These are phyloP conservation scores for Boletus rubroflammeus DNA, from an alignment of 768 basidiomycete genomes.

Conservation along the genomic window DNA sequence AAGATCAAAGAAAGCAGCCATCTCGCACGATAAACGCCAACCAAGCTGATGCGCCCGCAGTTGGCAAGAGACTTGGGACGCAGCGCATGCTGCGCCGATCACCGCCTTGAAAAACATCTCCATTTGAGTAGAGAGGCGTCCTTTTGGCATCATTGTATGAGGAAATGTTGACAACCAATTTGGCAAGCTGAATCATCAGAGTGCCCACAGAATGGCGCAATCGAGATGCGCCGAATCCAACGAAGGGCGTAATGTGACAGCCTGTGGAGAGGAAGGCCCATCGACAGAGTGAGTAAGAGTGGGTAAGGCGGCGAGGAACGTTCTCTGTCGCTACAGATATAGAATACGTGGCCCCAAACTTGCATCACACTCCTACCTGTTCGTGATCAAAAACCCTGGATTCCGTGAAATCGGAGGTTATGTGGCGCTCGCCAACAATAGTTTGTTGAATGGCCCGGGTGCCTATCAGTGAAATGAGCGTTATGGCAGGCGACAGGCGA, in stretches of 20 bases:
- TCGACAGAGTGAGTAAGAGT: neutral
- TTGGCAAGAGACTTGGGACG: neutral
- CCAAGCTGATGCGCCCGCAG: neutral
- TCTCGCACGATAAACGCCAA: neutral
- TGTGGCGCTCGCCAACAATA: neutral
- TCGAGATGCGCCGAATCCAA: neutral
- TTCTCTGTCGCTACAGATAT: neutral
- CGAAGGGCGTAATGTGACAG: neutral
- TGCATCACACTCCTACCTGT: neutral
- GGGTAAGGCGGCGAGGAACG: neutral
- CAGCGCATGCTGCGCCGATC: neutral
- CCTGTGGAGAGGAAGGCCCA: neutral
- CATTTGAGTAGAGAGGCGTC: neutral
- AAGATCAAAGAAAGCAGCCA: neutral
- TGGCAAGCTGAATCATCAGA: neutral
- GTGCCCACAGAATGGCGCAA: neutral
- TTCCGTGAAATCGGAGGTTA: neutral
- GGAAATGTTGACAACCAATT: neutral
- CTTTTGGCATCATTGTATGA: neutral
- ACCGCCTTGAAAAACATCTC: neutral
- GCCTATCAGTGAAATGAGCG: neutral
- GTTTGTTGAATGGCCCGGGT: neutral
- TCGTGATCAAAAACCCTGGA: neutral
- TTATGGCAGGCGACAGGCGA: neutral
- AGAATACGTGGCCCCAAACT: neutral